Evolutionary conservation across 306 rosid genomes (phyloP).

Genomic region (Castanopsis chinensis): DNA sequence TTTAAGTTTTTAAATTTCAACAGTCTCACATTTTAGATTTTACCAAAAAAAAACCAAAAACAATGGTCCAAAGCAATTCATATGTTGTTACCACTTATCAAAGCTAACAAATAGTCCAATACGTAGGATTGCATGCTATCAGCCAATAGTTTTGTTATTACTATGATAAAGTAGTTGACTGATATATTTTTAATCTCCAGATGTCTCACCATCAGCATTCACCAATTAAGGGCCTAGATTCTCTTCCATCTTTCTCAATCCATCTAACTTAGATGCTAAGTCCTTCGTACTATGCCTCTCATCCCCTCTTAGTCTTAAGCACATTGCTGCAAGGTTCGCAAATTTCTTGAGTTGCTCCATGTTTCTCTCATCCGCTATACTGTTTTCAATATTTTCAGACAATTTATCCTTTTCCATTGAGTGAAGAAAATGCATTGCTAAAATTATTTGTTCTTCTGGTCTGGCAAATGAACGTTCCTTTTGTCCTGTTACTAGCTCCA

Average conservation of each 20-base stretch:
- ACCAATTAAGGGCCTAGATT: background rate
- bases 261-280: conserved; percentile 29
- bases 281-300: conserved; percentile 17
- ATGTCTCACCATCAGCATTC: background rate
- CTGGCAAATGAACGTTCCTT: conserved; percentile 19
- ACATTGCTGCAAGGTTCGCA: conserved; percentile 6
- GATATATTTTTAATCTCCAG: too few species aligned
- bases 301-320: conserved; percentile 19
- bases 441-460: conserved; percentile 16
- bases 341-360: conserved; percentile 16
- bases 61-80: too few species aligned
- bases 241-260: conserved; percentile 9
- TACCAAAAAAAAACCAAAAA: too few species aligned
- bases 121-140: too few species aligned
- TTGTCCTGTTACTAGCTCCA: conserved; percentile 29
- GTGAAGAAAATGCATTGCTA: conserved; percentile 25
- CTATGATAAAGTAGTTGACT: background rate
- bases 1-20: too few species aligned
- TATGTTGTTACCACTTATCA: too few species aligned
- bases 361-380: background rate
- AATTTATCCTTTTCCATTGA: conserved; percentile 10
- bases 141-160: too few species aligned
- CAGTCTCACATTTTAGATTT: too few species aligned
- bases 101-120: too few species aligned
- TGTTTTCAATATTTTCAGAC: conserved; percentile 11